These are phyloP conservation scores for Aureoboletus auriporus DNA, from an alignment of 768 basidiomycete genomes.

Conservation along the genomic window DNA sequence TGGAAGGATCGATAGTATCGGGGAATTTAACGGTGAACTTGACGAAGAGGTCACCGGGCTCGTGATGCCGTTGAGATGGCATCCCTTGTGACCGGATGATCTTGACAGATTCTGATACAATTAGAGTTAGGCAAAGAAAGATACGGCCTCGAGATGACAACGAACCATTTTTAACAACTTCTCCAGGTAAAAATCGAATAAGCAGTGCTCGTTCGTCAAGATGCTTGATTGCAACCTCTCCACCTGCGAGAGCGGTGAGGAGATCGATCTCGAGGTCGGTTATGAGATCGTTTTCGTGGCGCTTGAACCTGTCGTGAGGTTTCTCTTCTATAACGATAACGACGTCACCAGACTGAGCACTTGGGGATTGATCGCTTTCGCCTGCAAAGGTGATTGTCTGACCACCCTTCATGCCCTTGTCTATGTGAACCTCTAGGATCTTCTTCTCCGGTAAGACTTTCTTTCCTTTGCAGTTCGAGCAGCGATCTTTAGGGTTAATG, in stretches of 20 bases:
- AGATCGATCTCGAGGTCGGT: slow-evolving; percentile 89
- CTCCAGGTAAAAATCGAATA: slow-evolving; percentile 82
- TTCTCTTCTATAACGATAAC: slow-evolving; percentile 94
- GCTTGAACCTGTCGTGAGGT: slow-evolving; percentile 82
- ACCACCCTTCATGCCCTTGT: slow-evolving; percentile 96
- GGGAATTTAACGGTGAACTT: slow-evolving; percentile 89
- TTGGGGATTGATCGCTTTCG: slow-evolving; percentile 91
- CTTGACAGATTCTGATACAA: slow-evolving; percentile 70
- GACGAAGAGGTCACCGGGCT: slow-evolving; percentile 90
- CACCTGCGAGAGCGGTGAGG: slow-evolving; percentile 89
- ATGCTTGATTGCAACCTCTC: slow-evolving; percentile 85
- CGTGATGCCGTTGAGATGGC: slow-evolving; percentile 98
- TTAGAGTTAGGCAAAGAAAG: slow-evolving; percentile 1
- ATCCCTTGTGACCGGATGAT: slow-evolving; percentile 94
- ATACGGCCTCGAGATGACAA: slow-evolving; percentile 4
- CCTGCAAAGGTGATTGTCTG: slow-evolving; percentile 86
- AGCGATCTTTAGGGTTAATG: slow-evolving; percentile 91
- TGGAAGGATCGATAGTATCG: slow-evolving; percentile 62
- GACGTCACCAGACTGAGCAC: slow-evolving; percentile 87
- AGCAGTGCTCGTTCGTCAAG: slow-evolving; percentile 88
- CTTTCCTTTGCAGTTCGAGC: slow-evolving; percentile 91
- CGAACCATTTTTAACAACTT: slow-evolving; percentile 90
- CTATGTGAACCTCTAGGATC: slow-evolving; percentile 95
- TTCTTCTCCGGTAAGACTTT: slow-evolving; percentile 94
- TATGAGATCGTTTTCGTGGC: slow-evolving; percentile 84